Conservation (phyloP, 768 basidiomycete genomes). For the Lactarius tabidus region DNA sequence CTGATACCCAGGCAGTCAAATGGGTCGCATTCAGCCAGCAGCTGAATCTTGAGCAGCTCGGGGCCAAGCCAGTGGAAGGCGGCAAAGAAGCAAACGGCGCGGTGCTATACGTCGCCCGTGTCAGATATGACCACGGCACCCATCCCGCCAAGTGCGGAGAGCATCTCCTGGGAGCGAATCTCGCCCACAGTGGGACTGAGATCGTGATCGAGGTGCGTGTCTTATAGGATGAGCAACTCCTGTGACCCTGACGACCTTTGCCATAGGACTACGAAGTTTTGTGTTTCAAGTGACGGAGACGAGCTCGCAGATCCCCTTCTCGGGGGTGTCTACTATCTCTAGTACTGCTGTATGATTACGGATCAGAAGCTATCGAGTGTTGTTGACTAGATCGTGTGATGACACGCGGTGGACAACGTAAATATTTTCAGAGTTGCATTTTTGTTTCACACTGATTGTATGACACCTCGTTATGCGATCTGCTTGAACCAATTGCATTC, state of each 20-base stretch:
- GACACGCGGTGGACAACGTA: not conserved
- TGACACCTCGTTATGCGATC: not conserved
- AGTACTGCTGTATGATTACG: not conserved
- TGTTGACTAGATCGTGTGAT: not conserved
- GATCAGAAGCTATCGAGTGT: not conserved
- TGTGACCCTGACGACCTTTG: not conserved
- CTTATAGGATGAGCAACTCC: not conserved
- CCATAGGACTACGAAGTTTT: constrained; percentile 41
- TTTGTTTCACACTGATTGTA: not conserved
- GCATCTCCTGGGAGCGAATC: constrained; percentile 47
- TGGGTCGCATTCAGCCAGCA: constrained; percentile 54
- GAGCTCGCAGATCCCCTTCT: not conserved
- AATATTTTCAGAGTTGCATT: not conserved
- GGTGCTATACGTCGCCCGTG: constrained; percentile 57
- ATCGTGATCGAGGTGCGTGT: constrained; percentile 46
- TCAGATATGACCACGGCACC: constrained; percentile 45
- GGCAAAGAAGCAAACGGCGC: constrained; percentile 62
- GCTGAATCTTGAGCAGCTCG: constrained; percentile 43
- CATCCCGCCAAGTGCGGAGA: constrained; percentile 65
- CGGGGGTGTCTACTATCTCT: not conserved
- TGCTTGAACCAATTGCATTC: not conserved
- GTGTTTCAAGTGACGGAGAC: constrained; percentile 32
- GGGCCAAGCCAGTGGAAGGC: constrained; percentile 57
- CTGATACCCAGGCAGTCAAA: constrained; percentile 48
- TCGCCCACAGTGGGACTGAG: constrained; percentile 52